phyloP scores from a whole-genome alignment of 495 filamentous ascomycete species.

The Podospora pseudopauciseta region DNA sequence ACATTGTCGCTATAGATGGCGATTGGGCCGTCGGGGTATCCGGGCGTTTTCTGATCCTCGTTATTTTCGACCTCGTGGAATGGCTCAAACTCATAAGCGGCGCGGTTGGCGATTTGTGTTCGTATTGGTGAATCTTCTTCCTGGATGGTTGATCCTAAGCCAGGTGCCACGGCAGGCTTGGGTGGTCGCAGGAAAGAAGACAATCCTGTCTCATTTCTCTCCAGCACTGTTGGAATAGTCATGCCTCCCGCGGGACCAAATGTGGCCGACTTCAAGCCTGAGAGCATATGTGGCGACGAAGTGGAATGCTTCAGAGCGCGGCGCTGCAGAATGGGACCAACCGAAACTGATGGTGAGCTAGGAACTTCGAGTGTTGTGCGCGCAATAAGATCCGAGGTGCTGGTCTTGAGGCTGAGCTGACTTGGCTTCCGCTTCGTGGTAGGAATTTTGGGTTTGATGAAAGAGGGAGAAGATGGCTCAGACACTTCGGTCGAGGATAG shows the following conservation, averaged over 20 bases:
- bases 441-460: constrained; percentile 71
- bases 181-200: constrained; percentile 48
- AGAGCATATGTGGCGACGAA: constrained; percentile 54
- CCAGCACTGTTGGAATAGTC: constrained; percentile 49
- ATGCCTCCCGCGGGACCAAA: constrained; percentile 53
- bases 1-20: constrained; percentile 92
- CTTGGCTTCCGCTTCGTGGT: constrained; percentile 70
- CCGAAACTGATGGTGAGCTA: constrained; percentile 38
- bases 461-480: constrained; percentile 76
- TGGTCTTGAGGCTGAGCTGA: constrained; percentile 62
- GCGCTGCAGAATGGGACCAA: constrained; percentile 51
- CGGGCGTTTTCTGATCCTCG: constrained; percentile 79
- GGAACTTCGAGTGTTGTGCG: constrained; percentile 43
- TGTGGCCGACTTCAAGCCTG: constrained; percentile 47
- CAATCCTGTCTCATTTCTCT: constrained; percentile 47
- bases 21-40: constrained; percentile 89
- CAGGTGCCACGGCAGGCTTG: constrained; percentile 27
- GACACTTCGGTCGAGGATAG: constrained; percentile 50
- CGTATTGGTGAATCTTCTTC: constrained; percentile 81
- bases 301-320: constrained; percentile 54
- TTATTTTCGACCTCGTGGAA: constrained; percentile 52
- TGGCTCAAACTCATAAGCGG: constrained; percentile 49
- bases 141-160: constrained; percentile 46
- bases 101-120: constrained; percentile 50
- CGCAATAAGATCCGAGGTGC: constrained; percentile 47